A percentile compares a stretch with the other conserved stretches of the same genome.
These are phyloP conservation scores for Kazachstania africana DNA, from an alignment of 805 yeast species.

Conservation along the genomic window DNA sequence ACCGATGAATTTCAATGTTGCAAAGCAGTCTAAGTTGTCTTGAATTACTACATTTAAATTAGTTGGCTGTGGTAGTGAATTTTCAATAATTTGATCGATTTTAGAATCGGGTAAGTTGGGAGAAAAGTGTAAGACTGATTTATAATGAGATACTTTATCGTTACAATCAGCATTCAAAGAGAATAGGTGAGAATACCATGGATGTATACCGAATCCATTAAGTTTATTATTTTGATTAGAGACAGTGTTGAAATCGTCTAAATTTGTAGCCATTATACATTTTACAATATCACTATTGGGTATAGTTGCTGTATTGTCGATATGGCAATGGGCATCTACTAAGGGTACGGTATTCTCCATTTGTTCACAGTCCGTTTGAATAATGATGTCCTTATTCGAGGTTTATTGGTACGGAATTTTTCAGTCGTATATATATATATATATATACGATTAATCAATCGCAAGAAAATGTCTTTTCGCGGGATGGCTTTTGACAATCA, in stretches of 20 bases:
- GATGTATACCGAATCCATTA: conserved; percentile 65
- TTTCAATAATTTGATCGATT: neutral
- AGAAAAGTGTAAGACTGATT: conserved; percentile 33
- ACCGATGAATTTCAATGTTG: conserved; percentile 44
- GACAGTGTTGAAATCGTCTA: conserved; percentile 14
- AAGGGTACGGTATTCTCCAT: too few relatives aligned
- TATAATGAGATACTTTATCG: too few relatives aligned
- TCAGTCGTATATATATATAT: too few relatives aligned
- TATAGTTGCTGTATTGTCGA: conserved; percentile 4
- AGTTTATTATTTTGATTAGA: neutral
- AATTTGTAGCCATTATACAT: conserved; percentile 40
- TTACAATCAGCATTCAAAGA: conserved; percentile 26
- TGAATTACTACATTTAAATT: too few relatives aligned
- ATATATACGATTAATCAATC: too few relatives aligned
- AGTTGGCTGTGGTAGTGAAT: conserved; percentile 52
- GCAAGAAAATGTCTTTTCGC: too few relatives aligned
- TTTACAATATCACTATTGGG: conserved; percentile 4
- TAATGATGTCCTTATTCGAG: too few relatives aligned
- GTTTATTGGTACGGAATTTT: too few relatives aligned
- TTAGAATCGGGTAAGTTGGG: conserved; percentile 1
- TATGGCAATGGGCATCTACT: conserved; percentile 31
- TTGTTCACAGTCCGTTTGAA: too few relatives aligned
- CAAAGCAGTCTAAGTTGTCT: too few relatives aligned
- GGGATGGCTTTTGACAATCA: too few relatives aligned
- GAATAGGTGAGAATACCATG: conserved; percentile 77